Percentiles rank a stretch among this genome's conserved stretches.
Evolutionary conservation across 108 stramenopile species (phyloP).

Genomic region (Pseudonitzschia multiseries): DNA sequence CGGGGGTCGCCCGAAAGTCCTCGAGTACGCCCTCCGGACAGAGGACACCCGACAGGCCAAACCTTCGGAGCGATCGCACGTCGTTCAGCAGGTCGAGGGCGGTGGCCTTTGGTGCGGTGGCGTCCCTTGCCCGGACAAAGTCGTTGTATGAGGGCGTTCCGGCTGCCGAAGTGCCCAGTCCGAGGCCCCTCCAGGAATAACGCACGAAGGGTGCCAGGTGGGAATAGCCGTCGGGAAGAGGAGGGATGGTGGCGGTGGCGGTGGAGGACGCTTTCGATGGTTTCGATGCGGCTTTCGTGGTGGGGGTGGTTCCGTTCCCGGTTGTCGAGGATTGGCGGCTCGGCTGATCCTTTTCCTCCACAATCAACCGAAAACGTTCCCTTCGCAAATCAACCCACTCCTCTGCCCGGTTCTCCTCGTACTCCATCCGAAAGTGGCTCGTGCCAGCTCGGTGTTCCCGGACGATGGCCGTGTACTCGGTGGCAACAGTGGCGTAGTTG

Average conservation of each 20-base stretch:
- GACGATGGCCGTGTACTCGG: slow-evolving; percentile 2
- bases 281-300: no score
- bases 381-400: slow-evolving; percentile 10
- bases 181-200: slow-evolving; percentile 17
- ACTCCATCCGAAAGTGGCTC: slow-evolving; percentile 13
- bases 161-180: slow-evolving; percentile 3
- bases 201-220: slow-evolving; percentile 5
- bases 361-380: neutral
- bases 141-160: slow-evolving; percentile 24
- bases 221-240: slow-evolving; percentile 7
- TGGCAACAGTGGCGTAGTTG: no score
- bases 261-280: neutral
- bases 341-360: slow-evolving; percentile 6
- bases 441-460: neutral
- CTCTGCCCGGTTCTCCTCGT: slow-evolving; percentile 7
- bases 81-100: slow-evolving; percentile 8
- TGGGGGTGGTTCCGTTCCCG: neutral
- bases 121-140: neutral
- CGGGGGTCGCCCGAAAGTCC: neutral
- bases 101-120: neutral
- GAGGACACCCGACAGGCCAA: neutral
- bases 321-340: neutral
- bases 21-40: neutral
- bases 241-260: neutral
- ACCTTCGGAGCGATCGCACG: neutral